Evolutionary conservation across 495 filamentous ascomycete genomes (phyloP).

Genomic region (Aspergillus taichungensis): DNA sequence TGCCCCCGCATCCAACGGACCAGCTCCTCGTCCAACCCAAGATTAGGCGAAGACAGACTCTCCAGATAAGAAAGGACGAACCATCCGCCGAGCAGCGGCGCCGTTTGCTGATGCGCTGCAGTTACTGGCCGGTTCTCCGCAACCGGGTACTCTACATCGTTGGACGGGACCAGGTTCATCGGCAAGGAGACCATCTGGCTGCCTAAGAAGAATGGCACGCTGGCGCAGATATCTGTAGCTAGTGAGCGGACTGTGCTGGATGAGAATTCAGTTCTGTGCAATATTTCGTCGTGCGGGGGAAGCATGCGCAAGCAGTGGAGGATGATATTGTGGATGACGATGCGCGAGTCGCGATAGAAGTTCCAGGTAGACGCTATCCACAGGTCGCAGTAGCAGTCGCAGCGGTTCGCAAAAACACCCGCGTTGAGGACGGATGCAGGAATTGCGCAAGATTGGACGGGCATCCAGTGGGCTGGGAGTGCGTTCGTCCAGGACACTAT

Average conservation of each 20-base stretch:
- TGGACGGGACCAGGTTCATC: slow-evolving; percentile 11
- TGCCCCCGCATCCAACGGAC: slow-evolving; percentile 23
- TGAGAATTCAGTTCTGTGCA: slow-evolving; percentile 11
- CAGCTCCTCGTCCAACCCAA: slow-evolving; percentile 20
- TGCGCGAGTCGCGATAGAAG: slow-evolving; percentile 49
- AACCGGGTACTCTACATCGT: slow-evolving; percentile 29
- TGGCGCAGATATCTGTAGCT: slow-evolving; percentile 32
- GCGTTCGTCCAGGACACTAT: slow-evolving; percentile 20
- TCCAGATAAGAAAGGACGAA: slow-evolving; percentile 17
- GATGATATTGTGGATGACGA: slow-evolving; percentile 47
- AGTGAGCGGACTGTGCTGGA: slow-evolving; percentile 19
- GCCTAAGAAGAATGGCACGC: slow-evolving; percentile 34
- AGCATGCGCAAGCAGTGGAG: slow-evolving; percentile 19
- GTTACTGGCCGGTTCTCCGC: slow-evolving; percentile 19
- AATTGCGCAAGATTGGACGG: slow-evolving; percentile 22
- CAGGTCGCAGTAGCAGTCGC: slow-evolving; percentile 51
- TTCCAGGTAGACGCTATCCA: slow-evolving; percentile 58
- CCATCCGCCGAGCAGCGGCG: slow-evolving; percentile 33
- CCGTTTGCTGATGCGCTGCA: slow-evolving; percentile 20
- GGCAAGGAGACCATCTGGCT: slow-evolving; percentile 25
- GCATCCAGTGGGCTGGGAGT: slow-evolving; percentile 24
- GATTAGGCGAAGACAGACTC: slow-evolving; percentile 13
- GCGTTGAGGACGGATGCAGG: slow-evolving; percentile 24
- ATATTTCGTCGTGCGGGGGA: slow-evolving; percentile 6
- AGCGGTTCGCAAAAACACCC: slow-evolving; percentile 40